Evolutionary conservation across 202 grass and related monocot genomes (phyloP), one percentile per base, ranked within the genome.

Genomic region (Schoenoplectus triqueter): DNA sequence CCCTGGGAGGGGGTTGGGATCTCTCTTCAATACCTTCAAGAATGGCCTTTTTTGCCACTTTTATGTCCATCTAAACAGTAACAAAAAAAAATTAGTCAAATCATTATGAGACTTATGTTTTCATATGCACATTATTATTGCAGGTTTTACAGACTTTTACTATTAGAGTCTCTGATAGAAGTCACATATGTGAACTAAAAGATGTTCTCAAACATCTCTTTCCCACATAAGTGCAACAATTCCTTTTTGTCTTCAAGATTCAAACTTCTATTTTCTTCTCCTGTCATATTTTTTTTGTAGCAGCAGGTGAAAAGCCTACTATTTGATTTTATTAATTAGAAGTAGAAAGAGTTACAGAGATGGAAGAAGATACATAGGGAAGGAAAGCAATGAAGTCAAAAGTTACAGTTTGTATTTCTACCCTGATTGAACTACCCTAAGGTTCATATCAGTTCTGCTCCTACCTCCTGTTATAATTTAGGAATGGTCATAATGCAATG

Each of bases 11-110:
- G 55, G 18, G 44, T 46, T 2, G 69, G 75, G 46, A 46, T 72
- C 10, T 20, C 67, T 83, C 68, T 76, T 21, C 85, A 20, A 60
- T 90, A 97, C 95, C 95, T 93, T 97, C 92, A 80, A 94, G 80
- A 64, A 97, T 92, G 22, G 92, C 90, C 75, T 90, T 97, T 87
- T 93, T 97, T 71, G 92, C 86, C 40, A 80, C 85, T 91, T 97
- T 97, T 84, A 95, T 64, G 89, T 95, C 89, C 92, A 97, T 93
- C 95, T 97, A 90, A 80, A 41, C 51, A 80, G 22, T 61, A 80
- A 18, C 13, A 15, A 80, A 7, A 64, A 80, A 81, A 5, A 81
- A 65, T 15, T 46, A 65, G 45, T 78, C 10, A 78, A 60, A 57
- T 67, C n/a, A 77, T 57, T 40, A 55, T 1, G 73, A 77, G 56